Conservation (phyloP, 2,329 filamentous ascomycete genomes). For the Scopulariopsis brevicaulis region DNA sequence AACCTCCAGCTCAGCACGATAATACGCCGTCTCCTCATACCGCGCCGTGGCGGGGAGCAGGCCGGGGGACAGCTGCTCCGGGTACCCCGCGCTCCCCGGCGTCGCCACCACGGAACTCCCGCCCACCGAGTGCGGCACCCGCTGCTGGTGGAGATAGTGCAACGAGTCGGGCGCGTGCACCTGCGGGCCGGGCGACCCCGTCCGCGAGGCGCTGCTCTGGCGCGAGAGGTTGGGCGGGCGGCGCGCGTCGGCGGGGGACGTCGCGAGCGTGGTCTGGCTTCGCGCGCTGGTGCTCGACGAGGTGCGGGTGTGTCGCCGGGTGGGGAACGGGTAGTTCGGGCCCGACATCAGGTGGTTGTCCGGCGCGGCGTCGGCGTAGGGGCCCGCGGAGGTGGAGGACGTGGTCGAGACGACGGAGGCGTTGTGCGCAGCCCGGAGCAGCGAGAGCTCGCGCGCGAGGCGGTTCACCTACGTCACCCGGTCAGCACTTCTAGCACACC, state of each 20-base stretch:
- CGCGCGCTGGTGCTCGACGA: conserved; percentile 42
- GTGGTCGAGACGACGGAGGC: conserved; percentile 54
- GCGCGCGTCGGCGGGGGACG: conserved; percentile 19
- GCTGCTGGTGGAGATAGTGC: conserved; percentile 36
- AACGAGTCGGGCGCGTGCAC: conserved; percentile 18
- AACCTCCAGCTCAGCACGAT: conserved; percentile 46
- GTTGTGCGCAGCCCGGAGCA: conserved; percentile 64
- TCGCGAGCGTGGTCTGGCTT: conserved; percentile 32
- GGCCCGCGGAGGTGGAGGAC: conserved; percentile 47
- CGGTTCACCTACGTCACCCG: conserved; percentile 62
- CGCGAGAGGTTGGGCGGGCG: conserved; percentile 34
- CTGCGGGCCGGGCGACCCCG: conserved; percentile 29
- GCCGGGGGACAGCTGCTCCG: conserved; percentile 37
- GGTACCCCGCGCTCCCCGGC: conserved; percentile 19
- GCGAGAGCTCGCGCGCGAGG: conserved; percentile 74
- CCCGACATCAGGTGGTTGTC: conserved; percentile 44
- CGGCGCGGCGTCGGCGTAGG: conserved; percentile 26
- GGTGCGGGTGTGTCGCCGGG: conserved; percentile 43
- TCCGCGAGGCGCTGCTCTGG: conserved; percentile 44
- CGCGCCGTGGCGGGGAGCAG: conserved; percentile 44
- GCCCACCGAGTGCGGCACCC: conserved; percentile 20
- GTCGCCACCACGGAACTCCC: conserved; percentile 28
- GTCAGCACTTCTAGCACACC: neutral
- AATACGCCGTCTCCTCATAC: conserved; percentile 51
- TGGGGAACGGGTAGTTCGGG: conserved; percentile 45